Evolutionary conservation across 805 yeast genomes (phyloP).

Genomic region (Wickerhamomyces alni): DNA sequence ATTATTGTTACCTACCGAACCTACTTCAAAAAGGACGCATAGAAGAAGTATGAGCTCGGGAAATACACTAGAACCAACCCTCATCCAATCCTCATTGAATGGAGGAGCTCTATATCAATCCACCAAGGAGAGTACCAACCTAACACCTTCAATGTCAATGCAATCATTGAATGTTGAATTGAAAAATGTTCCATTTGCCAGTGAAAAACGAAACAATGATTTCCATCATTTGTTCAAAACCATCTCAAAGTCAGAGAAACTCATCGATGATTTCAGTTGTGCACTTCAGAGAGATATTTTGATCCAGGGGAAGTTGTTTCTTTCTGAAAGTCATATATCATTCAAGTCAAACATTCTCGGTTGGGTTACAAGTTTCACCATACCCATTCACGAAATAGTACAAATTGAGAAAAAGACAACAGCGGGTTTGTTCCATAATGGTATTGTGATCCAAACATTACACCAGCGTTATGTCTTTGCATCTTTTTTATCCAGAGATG

Average conservation of each 20-base stretch:
- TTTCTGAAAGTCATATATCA: constrained; percentile 71
- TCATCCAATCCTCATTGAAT: background rate
- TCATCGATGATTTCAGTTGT: constrained; percentile 85
- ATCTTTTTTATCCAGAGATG: constrained; percentile 74
- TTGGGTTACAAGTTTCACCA: constrained; percentile 77
- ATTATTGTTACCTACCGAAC: constrained; percentile 1
- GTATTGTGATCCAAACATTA: constrained; percentile 38
- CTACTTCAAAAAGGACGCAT: background rate
- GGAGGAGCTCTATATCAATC: too few relatives aligned
- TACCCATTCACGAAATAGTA: constrained; percentile 71
- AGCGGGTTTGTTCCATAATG: constrained; percentile 89
- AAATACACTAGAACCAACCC: background rate
- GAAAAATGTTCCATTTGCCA: constrained; percentile 34
- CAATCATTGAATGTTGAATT: constrained; percentile 8
- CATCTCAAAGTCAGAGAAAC: constrained; percentile 60
- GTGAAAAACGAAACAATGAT: constrained; percentile 58
- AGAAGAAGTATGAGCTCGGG: constrained; percentile 1
- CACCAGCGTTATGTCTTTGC: constrained; percentile 74
- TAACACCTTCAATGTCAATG: constrained; percentile 3
- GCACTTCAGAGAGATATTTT: constrained; percentile 84
- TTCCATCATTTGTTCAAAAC: constrained; percentile 71
- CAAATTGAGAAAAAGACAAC: constrained; percentile 76
- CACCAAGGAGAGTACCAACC: background rate
- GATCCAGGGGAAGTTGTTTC: constrained; percentile 79
- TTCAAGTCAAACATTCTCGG: constrained; percentile 86